These are phyloP conservation scores for Globisporangium perplexum DNA, from an alignment of 352 stramenopile genomes.

Conservation along the genomic window DNA sequence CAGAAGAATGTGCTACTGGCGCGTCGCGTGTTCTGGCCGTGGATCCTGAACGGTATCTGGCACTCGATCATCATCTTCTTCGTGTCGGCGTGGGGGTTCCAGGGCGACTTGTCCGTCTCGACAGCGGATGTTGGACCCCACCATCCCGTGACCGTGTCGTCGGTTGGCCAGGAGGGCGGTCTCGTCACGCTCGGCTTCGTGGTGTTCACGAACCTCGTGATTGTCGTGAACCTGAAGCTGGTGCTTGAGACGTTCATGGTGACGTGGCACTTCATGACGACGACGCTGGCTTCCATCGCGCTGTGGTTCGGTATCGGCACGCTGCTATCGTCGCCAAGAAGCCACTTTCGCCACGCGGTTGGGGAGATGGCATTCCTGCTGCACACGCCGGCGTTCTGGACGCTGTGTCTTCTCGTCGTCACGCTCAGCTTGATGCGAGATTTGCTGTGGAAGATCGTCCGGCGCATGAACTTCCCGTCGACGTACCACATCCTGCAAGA, in stretches of 20 bases:
- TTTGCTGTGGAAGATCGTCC: constrained; percentile 66
- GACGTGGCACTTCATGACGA: constrained; percentile 68
- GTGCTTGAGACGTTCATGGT: constrained; percentile 69
- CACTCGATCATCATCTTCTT: constrained; percentile 82
- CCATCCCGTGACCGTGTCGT: constrained; percentile 26
- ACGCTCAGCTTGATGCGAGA: constrained; percentile 62
- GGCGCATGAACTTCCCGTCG: constrained; percentile 51
- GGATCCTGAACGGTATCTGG: constrained; percentile 80
- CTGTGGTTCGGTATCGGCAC: constrained; percentile 62
- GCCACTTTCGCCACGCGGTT: constrained; percentile 47
- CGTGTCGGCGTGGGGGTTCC: constrained; percentile 60
- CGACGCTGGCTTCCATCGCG: constrained; percentile 40
- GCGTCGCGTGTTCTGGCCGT: constrained; percentile 74
- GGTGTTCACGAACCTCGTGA: constrained; percentile 75
- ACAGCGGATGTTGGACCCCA: constrained; percentile 9
- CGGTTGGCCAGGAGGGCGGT: constrained; percentile 41
- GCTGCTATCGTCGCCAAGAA: constrained; percentile 47
- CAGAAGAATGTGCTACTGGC: constrained; percentile 59
- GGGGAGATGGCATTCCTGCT: constrained; percentile 71
- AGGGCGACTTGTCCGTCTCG: constrained; percentile 26
- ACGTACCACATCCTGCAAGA: constrained; percentile 80
- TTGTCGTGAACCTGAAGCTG: constrained; percentile 75
- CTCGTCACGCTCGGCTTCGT: constrained; percentile 68
- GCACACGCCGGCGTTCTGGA: constrained; percentile 51
- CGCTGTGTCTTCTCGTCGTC: constrained; percentile 51